Conservation (phyloP, 805 yeast genomes). For the Kodamaea nitidulidarum region DNA sequence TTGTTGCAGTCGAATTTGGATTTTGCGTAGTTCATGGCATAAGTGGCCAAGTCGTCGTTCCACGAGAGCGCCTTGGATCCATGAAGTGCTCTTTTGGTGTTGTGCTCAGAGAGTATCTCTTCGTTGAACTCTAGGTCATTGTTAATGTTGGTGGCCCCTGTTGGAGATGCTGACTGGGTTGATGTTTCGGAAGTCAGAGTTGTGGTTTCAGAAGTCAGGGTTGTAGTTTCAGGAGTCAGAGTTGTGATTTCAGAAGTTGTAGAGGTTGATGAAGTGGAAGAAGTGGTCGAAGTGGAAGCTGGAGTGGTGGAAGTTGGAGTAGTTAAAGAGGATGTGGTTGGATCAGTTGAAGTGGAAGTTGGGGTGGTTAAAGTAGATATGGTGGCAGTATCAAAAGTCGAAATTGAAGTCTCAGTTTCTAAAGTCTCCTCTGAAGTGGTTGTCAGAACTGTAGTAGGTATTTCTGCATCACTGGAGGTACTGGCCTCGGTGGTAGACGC, state of each 20-base stretch:
- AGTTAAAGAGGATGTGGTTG: neutral
- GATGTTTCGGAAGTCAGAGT: conserved; percentile 11
- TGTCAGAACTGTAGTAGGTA: no score
- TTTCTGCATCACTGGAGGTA: neutral
- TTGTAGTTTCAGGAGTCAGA: neutral
- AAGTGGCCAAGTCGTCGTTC: conserved; percentile 28
- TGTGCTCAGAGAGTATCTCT: conserved; percentile 33
- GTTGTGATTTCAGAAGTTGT: neutral
- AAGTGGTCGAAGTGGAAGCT: neutral
- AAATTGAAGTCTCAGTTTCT: neutral
- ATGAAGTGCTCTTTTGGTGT: conserved; percentile 28
- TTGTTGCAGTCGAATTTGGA: conserved; percentile 33
- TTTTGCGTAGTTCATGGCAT: conserved; percentile 30
- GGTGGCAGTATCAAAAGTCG: no score
- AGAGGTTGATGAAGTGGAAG: neutral
- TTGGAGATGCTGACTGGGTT: conserved; percentile 8
- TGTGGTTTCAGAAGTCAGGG: neutral
- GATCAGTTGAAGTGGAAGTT: neutral
- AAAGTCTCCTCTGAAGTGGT: no score
- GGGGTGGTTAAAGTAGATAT: no score
- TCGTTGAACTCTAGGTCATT: conserved; percentile 17
- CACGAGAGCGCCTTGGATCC: conserved; percentile 26
- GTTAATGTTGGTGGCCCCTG: conserved; percentile 12
- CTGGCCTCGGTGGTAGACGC: neutral
- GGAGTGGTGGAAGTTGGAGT: neutral